A percentile compares a stretch with the other conserved stretches of the same genome.
phyloP scores from a whole-genome alignment of 2,329 filamentous ascomycete genomes.

The Ceratocystis lukuohia region DNA sequence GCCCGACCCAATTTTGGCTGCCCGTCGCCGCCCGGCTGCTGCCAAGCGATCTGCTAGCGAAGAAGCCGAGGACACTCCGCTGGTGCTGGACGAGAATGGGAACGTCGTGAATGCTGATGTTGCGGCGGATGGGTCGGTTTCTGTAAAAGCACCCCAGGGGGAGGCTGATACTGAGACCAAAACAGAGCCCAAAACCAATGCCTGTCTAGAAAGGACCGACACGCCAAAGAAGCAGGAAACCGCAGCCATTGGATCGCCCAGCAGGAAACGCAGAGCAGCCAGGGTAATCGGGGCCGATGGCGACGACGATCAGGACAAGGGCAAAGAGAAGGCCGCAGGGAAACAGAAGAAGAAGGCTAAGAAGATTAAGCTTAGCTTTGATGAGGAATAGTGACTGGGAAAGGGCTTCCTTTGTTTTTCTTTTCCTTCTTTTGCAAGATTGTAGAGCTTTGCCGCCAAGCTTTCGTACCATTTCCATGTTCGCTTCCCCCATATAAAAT shows the following conservation, averaged over 20 bases:
- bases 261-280: conserved; percentile 43
- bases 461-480: not conserved
- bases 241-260: conserved; percentile 30
- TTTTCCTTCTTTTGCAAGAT: too few relatives aligned
- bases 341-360: conserved; percentile 41
- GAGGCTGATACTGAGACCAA: not conserved
- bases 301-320: conserved; percentile 17
- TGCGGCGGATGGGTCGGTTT: conserved; percentile 32
- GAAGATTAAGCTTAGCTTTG: conserved; percentile 57
- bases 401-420: not conserved
- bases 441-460: too few relatives aligned
- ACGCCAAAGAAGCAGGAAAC: conserved; percentile 28
- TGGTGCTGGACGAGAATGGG: conserved; percentile 60
- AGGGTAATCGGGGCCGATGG: conserved; percentile 34
- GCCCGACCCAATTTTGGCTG: conserved; percentile 40
- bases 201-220: conserved; percentile 21
- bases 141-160: conserved; percentile 12
- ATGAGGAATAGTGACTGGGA: conserved; percentile 37
- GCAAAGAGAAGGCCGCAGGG: conserved; percentile 16
- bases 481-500: not conserved
- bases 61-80: conserved; percentile 62
- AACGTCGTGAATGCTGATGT: conserved; percentile 45
- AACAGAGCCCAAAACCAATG: not conserved
- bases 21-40: conserved; percentile 36
- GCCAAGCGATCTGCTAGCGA: conserved; percentile 45